These are phyloP conservation scores for Pseudisothecium myosuroides DNA, from an alignment of 225 moss, liverwort and hornwort genomes.

Conservation along the genomic window DNA sequence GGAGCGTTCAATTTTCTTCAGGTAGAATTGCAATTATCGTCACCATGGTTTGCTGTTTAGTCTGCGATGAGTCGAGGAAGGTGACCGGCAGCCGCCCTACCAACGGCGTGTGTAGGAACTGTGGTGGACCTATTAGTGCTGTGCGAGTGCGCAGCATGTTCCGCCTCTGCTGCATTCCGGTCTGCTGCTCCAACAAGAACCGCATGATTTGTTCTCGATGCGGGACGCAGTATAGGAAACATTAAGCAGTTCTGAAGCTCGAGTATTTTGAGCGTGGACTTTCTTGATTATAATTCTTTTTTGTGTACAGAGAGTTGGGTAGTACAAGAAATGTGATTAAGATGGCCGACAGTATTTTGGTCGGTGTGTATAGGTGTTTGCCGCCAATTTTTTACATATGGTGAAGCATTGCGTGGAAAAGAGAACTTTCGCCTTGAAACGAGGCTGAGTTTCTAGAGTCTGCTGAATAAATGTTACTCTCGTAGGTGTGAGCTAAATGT, in stretches of 20 bases:
- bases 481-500: background rate
- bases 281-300: background rate
- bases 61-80: slow-evolving; percentile 30
- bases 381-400: background rate
- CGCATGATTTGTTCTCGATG: slow-evolving; percentile 25
- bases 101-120: slow-evolving; percentile 11
- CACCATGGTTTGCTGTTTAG: slow-evolving; percentile 25
- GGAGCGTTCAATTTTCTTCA: background rate
- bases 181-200: slow-evolving; percentile 18
- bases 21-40: background rate
- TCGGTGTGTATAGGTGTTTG: background rate
- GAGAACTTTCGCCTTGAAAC: background rate
- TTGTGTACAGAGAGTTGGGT: background rate
- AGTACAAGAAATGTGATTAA: background rate
- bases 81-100: slow-evolving; percentile 18
- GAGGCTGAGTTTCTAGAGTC: background rate
- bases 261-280: background rate
- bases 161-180: slow-evolving; percentile 29
- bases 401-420: background rate
- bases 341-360: background rate
- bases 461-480: background rate
- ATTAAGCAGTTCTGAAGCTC: background rate
- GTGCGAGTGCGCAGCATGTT: slow-evolving; percentile 40
- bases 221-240: slow-evolving; percentile 1
- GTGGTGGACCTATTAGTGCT: slow-evolving; percentile 7